Conservation (phyloP, 2,329 filamentous ascomycete genomes). For the Fusarium nygamai region DNA sequence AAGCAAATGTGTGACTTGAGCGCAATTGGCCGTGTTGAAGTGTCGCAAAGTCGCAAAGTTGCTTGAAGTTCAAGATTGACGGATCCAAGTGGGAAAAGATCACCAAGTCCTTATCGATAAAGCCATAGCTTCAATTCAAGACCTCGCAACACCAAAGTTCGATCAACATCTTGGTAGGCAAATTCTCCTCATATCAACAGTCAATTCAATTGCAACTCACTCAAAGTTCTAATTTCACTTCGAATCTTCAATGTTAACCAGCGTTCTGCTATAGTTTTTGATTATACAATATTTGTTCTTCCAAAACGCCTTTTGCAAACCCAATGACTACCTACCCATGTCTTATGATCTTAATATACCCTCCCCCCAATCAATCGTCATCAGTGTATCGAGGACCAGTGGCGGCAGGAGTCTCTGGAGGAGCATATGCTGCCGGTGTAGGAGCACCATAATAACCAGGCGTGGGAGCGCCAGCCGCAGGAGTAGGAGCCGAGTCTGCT, state of each 20-base stretch:
- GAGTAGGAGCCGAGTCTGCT: conserved; percentile 72
- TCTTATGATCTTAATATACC: not conserved
- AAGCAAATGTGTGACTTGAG: not conserved
- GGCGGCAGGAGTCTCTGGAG: conserved; percentile 70
- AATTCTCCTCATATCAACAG: not conserved
- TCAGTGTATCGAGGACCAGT: conserved; percentile 65
- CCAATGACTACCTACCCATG: not conserved
- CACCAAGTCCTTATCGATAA: conserved; percentile 35
- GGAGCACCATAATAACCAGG: conserved; percentile 72
- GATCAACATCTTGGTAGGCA: not conserved
- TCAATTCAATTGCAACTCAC: not conserved
- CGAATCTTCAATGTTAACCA: not conserved
- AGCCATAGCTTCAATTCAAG: not conserved
- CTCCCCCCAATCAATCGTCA: conserved; percentile 52
- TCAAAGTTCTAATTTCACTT: not conserved
- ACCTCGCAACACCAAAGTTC: not conserved
- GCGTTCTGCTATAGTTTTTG: conserved; percentile 10
- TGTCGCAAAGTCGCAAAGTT: not conserved
- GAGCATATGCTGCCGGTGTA: conserved; percentile 70
- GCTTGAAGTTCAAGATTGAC: not conserved
- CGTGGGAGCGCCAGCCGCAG: conserved; percentile 73
- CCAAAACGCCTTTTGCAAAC: conserved; percentile 35
- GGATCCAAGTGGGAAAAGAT: conserved; percentile 7
- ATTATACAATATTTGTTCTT: conserved; percentile 33
- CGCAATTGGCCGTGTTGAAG: not conserved